Evolutionary conservation across 2,329 filamentous ascomycete genomes (phyloP).

Genomic region (Helotiales sp.): DNA sequence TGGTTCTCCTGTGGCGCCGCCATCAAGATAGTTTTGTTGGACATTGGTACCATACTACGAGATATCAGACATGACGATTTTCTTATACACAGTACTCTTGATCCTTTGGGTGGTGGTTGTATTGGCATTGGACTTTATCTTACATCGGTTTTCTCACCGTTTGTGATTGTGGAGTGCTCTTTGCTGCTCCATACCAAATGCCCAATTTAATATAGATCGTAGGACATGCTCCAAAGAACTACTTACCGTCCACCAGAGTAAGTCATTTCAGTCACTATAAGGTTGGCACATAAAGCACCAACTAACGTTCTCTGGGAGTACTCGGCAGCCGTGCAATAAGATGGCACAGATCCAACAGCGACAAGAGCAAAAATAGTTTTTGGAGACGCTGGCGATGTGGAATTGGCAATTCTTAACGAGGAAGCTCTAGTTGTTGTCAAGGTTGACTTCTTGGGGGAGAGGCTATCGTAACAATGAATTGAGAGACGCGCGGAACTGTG

Average conservation of each 20-base stretch:
- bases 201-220: constrained; percentile 17
- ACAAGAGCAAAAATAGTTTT: background rate
- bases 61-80: constrained; percentile 45
- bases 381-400: background rate
- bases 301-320: constrained; percentile 39
- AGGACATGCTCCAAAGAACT: background rate
- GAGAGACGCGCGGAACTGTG: background rate
- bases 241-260: constrained; percentile 25
- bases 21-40: constrained; percentile 52
- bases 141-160: constrained; percentile 34
- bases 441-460: no score
- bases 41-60: constrained; percentile 50
- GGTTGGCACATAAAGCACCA: constrained; percentile 43
- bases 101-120: constrained; percentile 37
- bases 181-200: constrained; percentile 33
- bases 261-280: constrained; percentile 21
- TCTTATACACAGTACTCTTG: constrained; percentile 42
- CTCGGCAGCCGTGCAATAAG: constrained; percentile 54
- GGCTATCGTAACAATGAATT: no score
- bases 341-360: constrained; percentile 6
- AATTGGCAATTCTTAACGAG: no score
- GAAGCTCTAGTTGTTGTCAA: no score
- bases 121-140: constrained; percentile 39
- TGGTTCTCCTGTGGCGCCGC: constrained; percentile 38
- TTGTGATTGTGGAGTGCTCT: constrained; percentile 27